Base-by-base conservation (phyloP, 2,329 filamentous ascomycete genomes). In the Xylaria sp. region DNA sequence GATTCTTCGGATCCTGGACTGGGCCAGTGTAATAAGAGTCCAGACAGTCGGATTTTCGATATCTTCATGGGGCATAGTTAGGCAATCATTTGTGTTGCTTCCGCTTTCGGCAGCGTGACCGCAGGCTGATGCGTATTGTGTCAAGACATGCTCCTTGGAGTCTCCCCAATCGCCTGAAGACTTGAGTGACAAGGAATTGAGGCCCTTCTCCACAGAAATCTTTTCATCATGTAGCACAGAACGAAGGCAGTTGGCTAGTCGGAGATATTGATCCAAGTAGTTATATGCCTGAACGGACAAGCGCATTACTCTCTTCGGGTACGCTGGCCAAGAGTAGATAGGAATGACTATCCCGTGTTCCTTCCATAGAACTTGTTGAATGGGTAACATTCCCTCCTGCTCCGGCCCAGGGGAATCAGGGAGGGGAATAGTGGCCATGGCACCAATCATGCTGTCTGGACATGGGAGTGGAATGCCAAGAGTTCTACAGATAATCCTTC, bases 351-450 rank as follows among this genome's bases (percentile, higher is more conserved):
- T 50, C 3, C 60, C 33, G 17, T 63, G 40, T 21, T 60, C 43
- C 25, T 28, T 11, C 60, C 60, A 63, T 19, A 63, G 60, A 4
- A 19, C 55, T 14, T 55, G 38, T 23, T 49, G 43, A 12, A 63
- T 63, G 6, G 60, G 60, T 11, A 63, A 19, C 38, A 63, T 63
- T 6, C 60, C 60, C 28, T 49, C 53, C 12, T 37, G 28, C 7
- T 63, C 54, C 2, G 60, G 55, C n/a, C 23, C 35, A 7, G 43
- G 38, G 14, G 60, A 63, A n/a, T 63, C 55, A 1, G 60, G 60
- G 5, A 63, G 43, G 9, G 60, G 60, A n/a, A 63, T 42, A 8
- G 60, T 63, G 35, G 45, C 60, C 60, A 60, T 63, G 19, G 40
- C 31, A 21, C 40, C 56, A 15, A 63, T 60, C 60, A 63, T 54